phyloP scores from a whole-genome alignment of 129 eudicot species.

The Arctium lappa region DNA sequence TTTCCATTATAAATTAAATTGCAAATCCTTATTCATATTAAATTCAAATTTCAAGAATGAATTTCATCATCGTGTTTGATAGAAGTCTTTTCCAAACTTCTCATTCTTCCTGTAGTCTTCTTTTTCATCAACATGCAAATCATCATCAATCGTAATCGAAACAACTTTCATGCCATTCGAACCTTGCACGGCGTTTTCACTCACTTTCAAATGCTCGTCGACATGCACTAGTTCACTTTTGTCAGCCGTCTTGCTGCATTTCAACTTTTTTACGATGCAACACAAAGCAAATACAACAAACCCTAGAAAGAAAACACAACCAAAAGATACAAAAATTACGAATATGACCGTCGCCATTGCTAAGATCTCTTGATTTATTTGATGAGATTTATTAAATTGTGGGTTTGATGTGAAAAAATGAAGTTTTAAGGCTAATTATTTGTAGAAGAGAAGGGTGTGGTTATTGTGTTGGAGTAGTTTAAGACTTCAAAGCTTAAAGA shows the following conservation, averaged over 20 bases:
- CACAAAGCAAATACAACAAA: conserved; percentile 40
- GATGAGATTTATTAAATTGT: too few relatives aligned
- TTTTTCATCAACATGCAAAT: conserved; percentile 48
- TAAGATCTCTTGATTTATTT: neutral
- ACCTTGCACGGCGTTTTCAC: conserved; percentile 48
- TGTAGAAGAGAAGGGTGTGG: too few relatives aligned
- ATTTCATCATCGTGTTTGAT: too few relatives aligned
- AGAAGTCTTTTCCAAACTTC: too few relatives aligned
- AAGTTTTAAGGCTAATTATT: too few relatives aligned
- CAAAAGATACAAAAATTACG: conserved; percentile 52
- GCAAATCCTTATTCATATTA: too few relatives aligned
- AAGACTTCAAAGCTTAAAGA: too few relatives aligned
- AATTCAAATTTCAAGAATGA: too few relatives aligned
- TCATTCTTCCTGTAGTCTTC: conserved; percentile 36
- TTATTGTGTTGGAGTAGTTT: too few relatives aligned
- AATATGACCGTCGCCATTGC: conserved; percentile 39
- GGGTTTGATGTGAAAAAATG: too few relatives aligned
- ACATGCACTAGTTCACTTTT: conserved; percentile 31
- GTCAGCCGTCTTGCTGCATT: conserved; percentile 48
- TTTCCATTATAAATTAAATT: too few relatives aligned
- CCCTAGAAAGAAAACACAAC: conserved; percentile 53
- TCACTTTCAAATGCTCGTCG: conserved; percentile 46
- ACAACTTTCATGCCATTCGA: conserved; percentile 56
- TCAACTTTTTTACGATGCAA: conserved; percentile 54
- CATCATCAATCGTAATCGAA: conserved; percentile 62